A percentile compares a stretch with the other conserved stretches of the same genome.
These are phyloP conservation scores for Abelmoschus esculentus DNA, from an alignment of 345 rosid genomes.

Conservation along the genomic window DNA sequence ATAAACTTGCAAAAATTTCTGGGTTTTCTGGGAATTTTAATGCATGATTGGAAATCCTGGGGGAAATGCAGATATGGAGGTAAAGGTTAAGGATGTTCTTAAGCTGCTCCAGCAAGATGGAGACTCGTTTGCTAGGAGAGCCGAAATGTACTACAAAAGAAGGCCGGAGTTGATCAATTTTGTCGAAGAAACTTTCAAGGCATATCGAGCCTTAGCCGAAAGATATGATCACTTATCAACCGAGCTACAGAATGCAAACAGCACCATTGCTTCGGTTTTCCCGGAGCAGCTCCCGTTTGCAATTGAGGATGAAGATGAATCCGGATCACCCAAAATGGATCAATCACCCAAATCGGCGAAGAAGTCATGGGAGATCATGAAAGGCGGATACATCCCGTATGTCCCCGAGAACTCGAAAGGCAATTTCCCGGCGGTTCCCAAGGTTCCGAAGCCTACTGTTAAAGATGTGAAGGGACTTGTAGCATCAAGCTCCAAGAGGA, in stretches of 20 bases:
- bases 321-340: constrained; percentile 7
- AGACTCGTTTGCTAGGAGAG: constrained; percentile 88
- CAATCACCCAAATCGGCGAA: constrained; percentile 10
- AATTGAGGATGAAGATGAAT: constrained; percentile 66
- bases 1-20: too few species aligned
- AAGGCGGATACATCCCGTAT: background rate
- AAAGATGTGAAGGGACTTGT: constrained; percentile 45
- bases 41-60: background rate
- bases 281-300: constrained; percentile 76
- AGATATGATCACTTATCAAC: constrained; percentile 84
- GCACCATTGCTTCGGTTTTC: constrained; percentile 75
- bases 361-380: constrained; percentile 13
- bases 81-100: constrained; percentile 59
- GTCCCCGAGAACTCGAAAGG: background rate
- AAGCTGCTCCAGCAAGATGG: constrained; percentile 86
- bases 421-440: constrained; percentile 33
- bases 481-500: constrained; percentile 43
- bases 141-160: constrained; percentile 96
- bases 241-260: constrained; percentile 93
- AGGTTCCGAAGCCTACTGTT: constrained; percentile 53
- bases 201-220: constrained; percentile 87
- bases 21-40: background rate
- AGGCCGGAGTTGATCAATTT: constrained; percentile 85
- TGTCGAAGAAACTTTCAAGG: constrained; percentile 78
- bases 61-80: constrained; percentile 67